Percentiles rank a stretch among this genome's conserved stretches.
These are phyloP conservation scores for Starmerella gropengiesseri DNA, from an alignment of 805 yeast genomes.

Conservation along the genomic window DNA sequence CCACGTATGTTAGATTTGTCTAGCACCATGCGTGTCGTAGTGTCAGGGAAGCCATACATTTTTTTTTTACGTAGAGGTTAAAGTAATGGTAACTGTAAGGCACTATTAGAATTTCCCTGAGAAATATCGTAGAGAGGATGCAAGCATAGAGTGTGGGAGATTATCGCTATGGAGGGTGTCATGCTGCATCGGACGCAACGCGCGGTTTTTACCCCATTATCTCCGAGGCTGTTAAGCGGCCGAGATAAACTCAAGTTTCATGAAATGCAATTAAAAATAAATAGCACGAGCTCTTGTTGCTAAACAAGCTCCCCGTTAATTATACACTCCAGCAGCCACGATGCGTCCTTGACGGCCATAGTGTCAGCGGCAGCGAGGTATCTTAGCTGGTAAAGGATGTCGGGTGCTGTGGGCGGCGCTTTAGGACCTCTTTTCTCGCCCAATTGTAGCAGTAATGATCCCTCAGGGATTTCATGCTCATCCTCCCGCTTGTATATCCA, in stretches of 20 bases:
- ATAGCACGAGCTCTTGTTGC: not conserved
- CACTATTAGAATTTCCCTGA: no score
- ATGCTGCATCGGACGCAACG: no score
- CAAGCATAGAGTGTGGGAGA: not conserved
- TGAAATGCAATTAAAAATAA: not conserved
- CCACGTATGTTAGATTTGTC: conserved; percentile 15
- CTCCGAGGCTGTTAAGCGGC: no score
- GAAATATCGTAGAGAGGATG: not conserved
- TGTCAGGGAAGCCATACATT: conserved; percentile 30
- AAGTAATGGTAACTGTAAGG: no score
- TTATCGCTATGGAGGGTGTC: no score
- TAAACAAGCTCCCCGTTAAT: conserved; percentile 26
- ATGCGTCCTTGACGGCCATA: conserved; percentile 19
- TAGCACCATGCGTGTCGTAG: conserved; percentile 22
- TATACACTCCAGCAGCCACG: conserved; percentile 29
- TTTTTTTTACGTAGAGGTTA: no score
- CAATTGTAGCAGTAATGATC: conserved; percentile 21
- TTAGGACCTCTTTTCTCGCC: conserved; percentile 6
- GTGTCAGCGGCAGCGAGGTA: conserved; percentile 14
- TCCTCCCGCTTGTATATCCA: conserved; percentile 7
- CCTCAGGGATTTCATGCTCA: conserved; percentile 13
- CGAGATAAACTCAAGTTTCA: not conserved
- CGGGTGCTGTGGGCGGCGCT: conserved; percentile 5
- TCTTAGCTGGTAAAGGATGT: conserved; percentile 11
- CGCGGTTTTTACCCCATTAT: no score